These are phyloP conservation scores for Lachancea thermotolerans DNA, from an alignment of 805 yeast genomes.

Conservation along the genomic window DNA sequence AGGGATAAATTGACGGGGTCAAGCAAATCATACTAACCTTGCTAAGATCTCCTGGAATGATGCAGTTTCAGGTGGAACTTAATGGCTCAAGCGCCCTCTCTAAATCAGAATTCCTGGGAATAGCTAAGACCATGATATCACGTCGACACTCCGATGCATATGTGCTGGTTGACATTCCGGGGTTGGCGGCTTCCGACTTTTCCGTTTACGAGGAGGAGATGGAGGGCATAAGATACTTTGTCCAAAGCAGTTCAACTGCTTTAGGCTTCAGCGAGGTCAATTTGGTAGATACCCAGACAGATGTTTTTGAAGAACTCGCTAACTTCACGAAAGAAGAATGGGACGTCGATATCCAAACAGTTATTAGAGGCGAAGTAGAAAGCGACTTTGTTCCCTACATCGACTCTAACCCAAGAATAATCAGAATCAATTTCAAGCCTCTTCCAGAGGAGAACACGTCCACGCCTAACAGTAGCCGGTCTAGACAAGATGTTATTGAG, in stretches of 20 bases:
- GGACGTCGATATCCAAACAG: conserved; percentile 17
- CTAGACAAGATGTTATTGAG: conserved; percentile 30
- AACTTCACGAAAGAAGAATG: conserved; percentile 19
- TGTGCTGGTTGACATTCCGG: conserved; percentile 49
- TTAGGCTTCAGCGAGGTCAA: conserved; percentile 50
- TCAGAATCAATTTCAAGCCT: conserved; percentile 51
- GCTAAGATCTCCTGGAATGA: conserved; percentile 21
- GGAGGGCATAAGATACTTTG: conserved; percentile 43
- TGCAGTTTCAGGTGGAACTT: conserved; percentile 17
- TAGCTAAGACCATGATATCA: conserved; percentile 30
- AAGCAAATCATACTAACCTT: background rate
- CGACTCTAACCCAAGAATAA: conserved; percentile 57
- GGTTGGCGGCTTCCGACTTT: conserved; percentile 43
- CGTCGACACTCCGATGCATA: conserved; percentile 52
- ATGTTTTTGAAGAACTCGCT: conserved; percentile 17
- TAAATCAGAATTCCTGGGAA: conserved; percentile 21
- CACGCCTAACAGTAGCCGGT: conserved; percentile 12
- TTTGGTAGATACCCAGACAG: conserved; percentile 12
- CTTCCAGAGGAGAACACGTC: conserved; percentile 34
- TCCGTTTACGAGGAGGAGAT: conserved; percentile 36
- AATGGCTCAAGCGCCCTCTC: conserved; percentile 17
- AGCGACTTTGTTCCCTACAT: conserved; percentile 50
- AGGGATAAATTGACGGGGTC: too few species aligned
- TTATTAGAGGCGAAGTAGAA: conserved; percentile 30
- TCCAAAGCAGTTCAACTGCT: conserved; percentile 53